Evolutionary conservation across 2,329 filamentous ascomycete genomes (phyloP).

Genomic region (Sporothrix sp.): DNA sequence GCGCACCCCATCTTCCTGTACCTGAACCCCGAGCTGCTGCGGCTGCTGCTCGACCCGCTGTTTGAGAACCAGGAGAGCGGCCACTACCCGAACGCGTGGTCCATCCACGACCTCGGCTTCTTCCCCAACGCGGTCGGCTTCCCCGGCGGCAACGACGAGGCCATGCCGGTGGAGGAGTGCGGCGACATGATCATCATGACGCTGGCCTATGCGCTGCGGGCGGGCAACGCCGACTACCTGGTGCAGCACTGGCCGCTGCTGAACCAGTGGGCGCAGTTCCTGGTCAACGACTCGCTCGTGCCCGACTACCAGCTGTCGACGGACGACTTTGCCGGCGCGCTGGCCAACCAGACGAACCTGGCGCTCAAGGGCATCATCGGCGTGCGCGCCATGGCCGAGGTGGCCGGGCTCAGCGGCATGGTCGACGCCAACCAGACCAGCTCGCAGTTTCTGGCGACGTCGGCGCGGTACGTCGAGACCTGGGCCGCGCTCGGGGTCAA

Average conservation of each 20-base stretch:
- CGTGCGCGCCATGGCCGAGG: slow-evolving; percentile 65
- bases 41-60: slow-evolving; percentile 66
- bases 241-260: slow-evolving; percentile 60
- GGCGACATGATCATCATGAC: slow-evolving; percentile 66
- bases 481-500: slow-evolving; percentile 67
- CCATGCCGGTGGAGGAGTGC: slow-evolving; percentile 65
- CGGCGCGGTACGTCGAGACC: slow-evolving; percentile 53
- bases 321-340: slow-evolving; percentile 62
- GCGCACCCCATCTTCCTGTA: slow-evolving; percentile 77
- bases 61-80: slow-evolving; percentile 70
- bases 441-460: slow-evolving; percentile 10
- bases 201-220: slow-evolving; percentile 46
- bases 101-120: slow-evolving; percentile 65
- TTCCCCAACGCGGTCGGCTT: slow-evolving; percentile 67
- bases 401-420: slow-evolving; percentile 52
- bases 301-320: slow-evolving; percentile 66
- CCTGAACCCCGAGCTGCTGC: slow-evolving; percentile 67
- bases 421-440: slow-evolving; percentile 25
- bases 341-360: slow-evolving; percentile 63
- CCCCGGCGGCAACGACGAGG: slow-evolving; percentile 55
- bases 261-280: slow-evolving; percentile 61
- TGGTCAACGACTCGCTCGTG: slow-evolving; percentile 59
- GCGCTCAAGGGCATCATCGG: slow-evolving; percentile 72
- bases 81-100: slow-evolving; percentile 70
- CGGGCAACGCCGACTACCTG: slow-evolving; percentile 35